Evolutionary conservation across 345 rosid species (phyloP).

Genomic region (Clausena lansium): DNA sequence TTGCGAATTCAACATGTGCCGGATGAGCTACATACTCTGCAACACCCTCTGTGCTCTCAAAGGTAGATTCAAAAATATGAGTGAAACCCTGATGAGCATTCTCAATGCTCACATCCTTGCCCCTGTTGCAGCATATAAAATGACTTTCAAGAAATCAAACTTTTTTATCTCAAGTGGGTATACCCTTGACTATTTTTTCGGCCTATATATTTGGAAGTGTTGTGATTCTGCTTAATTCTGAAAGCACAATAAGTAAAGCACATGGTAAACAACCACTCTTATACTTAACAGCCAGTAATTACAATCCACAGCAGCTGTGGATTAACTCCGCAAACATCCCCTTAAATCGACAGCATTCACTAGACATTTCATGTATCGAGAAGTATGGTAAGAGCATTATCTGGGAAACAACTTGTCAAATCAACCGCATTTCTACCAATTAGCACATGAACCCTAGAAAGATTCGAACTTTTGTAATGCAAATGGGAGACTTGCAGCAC

Average conservation of each 20-base stretch:
- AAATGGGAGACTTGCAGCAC: background rate
- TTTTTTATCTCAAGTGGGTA: too few species aligned
- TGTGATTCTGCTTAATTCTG: too few species aligned
- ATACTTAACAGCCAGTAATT: too few species aligned
- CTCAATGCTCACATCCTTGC: conserved; percentile 73
- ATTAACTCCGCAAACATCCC: too few species aligned
- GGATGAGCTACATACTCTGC: conserved; percentile 76
- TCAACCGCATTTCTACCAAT: background rate
- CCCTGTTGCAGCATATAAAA: conserved; percentile 42
- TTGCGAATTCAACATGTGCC: conserved; percentile 61
- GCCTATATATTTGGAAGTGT: too few species aligned
- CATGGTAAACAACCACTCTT: too few species aligned
- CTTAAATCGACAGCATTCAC: background rate
- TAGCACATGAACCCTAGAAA: background rate
- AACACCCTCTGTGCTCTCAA: conserved; percentile 67
- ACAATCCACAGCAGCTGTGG: too few species aligned
- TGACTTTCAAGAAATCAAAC: background rate
- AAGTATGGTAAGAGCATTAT: background rate
- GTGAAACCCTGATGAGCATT: conserved; percentile 82
- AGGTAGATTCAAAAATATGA: conserved; percentile 69
- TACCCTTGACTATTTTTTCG: too few species aligned
- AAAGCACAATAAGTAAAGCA: too few species aligned
- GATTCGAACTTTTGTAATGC: background rate
- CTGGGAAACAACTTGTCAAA: background rate
- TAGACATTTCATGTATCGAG: background rate